Percentiles rank a stretch among this genome's conserved stretches.
These are phyloP conservation scores for Cryphonectria naterciae DNA, from an alignment of 2,329 filamentous ascomycete species.

Conservation along the genomic window DNA sequence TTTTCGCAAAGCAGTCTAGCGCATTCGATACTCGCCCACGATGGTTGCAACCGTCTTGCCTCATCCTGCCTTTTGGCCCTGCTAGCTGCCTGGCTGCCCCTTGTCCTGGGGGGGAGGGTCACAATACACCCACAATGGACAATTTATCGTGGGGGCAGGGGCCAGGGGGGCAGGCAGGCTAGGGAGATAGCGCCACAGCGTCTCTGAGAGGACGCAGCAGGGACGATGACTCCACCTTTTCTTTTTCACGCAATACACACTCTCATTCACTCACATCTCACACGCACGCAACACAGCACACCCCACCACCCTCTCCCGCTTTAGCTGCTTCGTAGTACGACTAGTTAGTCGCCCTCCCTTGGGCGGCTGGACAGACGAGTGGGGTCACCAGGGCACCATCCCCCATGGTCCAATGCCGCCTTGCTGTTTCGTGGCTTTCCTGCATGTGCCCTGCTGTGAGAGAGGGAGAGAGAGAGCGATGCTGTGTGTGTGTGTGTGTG, in stretches of 20 bases:
- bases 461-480: not conserved
- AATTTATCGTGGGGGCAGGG: not conserved
- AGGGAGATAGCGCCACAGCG: constrained; percentile 1
- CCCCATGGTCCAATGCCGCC: constrained; percentile 23
- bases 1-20: constrained; percentile 20
- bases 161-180: not conserved
- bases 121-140: not conserved
- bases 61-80: not conserved
- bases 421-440: constrained; percentile 26
- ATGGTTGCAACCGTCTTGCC: constrained; percentile 13
- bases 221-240: not conserved
- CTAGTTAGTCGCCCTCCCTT: constrained; percentile 7
- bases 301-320: constrained; percentile 5
- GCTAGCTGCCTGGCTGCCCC: not conserved
- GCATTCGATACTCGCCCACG: constrained; percentile 18
- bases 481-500: not conserved
- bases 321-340: not conserved
- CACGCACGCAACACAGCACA: not conserved
- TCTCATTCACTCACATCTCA: not conserved
- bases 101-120: constrained; percentile 7
- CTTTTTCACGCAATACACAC: not conserved
- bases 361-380: constrained; percentile 21
- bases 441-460: constrained; percentile 18
- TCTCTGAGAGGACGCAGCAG: not conserved
- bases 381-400: constrained; percentile 25